These are phyloP conservation scores for Stachybotrys echinatus DNA, from an alignment of 2,329 filamentous ascomycete genomes.

Conservation along the genomic window DNA sequence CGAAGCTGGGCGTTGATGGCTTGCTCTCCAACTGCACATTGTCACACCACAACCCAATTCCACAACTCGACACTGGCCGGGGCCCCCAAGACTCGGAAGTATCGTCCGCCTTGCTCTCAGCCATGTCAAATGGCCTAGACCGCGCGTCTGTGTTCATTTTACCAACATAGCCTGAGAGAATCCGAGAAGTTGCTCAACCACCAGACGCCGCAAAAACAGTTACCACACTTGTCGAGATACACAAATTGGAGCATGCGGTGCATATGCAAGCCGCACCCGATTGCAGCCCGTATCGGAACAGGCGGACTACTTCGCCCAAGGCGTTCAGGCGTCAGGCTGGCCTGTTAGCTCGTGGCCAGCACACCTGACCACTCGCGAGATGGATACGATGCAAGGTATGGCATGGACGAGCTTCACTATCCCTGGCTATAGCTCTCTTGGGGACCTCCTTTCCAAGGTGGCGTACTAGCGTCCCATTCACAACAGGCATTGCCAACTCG, in stretches of 20 bases:
- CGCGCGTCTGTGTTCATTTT: not conserved
- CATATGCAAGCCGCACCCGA: not conserved
- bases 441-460: too few relatives aligned
- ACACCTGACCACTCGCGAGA: too few relatives aligned
- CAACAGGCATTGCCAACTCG: too few relatives aligned
- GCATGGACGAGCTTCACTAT: too few relatives aligned
- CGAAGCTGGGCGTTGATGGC: not conserved
- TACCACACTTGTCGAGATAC: not conserved
- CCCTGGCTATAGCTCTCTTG: too few relatives aligned
- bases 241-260: not conserved
- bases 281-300: not conserved
- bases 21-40: too few relatives aligned
- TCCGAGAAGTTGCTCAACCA: not conserved
- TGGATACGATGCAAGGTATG: too few relatives aligned
- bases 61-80: too few relatives aligned
- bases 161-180: not conserved
- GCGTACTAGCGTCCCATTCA: too few relatives aligned
- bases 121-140: not conserved
- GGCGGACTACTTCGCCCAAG: not conserved
- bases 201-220: not conserved
- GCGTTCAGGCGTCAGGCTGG: not conserved
- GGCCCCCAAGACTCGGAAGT: too few relatives aligned
- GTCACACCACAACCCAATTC: too few relatives aligned
- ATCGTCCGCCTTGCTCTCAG: not conserved
- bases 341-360: not conserved